phyloP scores from a whole-genome alignment of 2,329 filamentous ascomycete species.

The Amylocarpus encephaloides region DNA sequence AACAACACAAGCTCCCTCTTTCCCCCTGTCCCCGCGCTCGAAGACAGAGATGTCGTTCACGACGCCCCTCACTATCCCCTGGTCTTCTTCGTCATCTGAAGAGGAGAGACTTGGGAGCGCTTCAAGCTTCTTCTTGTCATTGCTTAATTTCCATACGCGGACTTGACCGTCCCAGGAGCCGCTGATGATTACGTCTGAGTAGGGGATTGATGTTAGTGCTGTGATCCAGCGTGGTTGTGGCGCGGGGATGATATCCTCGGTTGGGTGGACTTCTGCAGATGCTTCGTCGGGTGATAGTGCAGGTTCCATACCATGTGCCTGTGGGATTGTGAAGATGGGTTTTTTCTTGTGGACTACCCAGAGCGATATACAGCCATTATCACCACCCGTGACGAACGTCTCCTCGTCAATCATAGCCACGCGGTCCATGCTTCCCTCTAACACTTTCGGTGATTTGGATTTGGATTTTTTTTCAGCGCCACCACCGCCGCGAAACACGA shows the following conservation, averaged over 20 bases:
- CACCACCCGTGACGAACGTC: conserved; percentile 86
- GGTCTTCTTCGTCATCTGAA: conserved; percentile 1
- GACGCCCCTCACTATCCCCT: conserved; percentile 50
- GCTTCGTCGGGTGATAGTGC: conserved; percentile 60
- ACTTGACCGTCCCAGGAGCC: conserved; percentile 93
- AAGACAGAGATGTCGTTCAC: conserved; percentile 86
- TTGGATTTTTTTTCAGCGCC: conserved; percentile 45
- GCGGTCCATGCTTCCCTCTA: conserved; percentile 84
- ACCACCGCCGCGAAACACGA: conserved; percentile 86
- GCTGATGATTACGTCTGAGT: conserved; percentile 81
- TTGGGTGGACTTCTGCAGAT: conserved; percentile 64
- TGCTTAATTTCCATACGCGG: conserved; percentile 75
- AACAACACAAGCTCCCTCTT: conserved; percentile 73
- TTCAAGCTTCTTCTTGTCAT: conserved; percentile 76
- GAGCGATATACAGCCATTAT: conserved; percentile 79
- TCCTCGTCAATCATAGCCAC: conserved; percentile 84
- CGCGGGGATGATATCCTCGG: conserved; percentile 51
- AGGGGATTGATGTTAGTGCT: conserved; percentile 77
- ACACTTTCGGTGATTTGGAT: conserved; percentile 36
- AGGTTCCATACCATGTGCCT: conserved; percentile 81
- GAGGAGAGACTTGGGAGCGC: conserved; percentile 57
- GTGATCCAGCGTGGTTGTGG: conserved; percentile 84
- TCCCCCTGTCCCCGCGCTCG: conserved; percentile 72
- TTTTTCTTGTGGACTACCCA: conserved; percentile 96
- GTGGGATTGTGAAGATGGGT: conserved; percentile 69